These are phyloP conservation scores for Boletus subcaerulescens DNA, from an alignment of 768 basidiomycete genomes.

Conservation along the genomic window DNA sequence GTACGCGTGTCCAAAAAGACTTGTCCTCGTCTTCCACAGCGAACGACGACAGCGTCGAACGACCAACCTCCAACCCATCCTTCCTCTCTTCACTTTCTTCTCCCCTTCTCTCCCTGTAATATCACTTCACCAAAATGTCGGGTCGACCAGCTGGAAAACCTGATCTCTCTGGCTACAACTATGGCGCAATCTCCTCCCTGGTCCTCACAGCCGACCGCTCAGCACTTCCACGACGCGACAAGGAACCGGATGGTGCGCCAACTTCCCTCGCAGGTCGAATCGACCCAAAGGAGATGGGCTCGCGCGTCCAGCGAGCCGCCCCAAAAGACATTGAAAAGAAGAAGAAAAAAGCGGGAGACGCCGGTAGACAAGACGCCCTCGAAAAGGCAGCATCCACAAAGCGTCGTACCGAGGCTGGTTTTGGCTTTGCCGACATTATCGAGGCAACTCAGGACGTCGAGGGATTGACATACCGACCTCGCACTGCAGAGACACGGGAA, in stretches of 20 bases:
- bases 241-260: conserved; percentile 95
- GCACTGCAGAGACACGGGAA: conserved; percentile 91
- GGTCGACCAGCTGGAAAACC: conserved; percentile 51
- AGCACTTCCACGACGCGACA: conserved; percentile 78
- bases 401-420: conserved; percentile 60
- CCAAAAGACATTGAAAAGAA: conserved; percentile 92
- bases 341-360: conserved; percentile 77
- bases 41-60: conserved; percentile 11
- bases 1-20: not conserved
- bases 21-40: conserved; percentile 31
- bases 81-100: not conserved
- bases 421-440: conserved; percentile 88
- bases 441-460: conserved; percentile 93
- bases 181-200: conserved; percentile 90
- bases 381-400: conserved; percentile 56
- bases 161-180: conserved; percentile 91
- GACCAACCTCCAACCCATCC: not conserved
- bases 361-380: conserved; percentile 45
- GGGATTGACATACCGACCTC: conserved; percentile 87
- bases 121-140: conserved; percentile 32
- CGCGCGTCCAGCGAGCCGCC: conserved; percentile 74
- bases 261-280: conserved; percentile 91
- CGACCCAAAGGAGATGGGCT: conserved; percentile 89
- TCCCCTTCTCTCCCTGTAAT: conserved; percentile 2
- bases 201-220: conserved; percentile 91